Percentiles rank a stretch among this genome's conserved stretches.
phyloP scores from a whole-genome alignment of 2,329 filamentous ascomycete genomes.

The Hymenoscyphus scutula region DNA sequence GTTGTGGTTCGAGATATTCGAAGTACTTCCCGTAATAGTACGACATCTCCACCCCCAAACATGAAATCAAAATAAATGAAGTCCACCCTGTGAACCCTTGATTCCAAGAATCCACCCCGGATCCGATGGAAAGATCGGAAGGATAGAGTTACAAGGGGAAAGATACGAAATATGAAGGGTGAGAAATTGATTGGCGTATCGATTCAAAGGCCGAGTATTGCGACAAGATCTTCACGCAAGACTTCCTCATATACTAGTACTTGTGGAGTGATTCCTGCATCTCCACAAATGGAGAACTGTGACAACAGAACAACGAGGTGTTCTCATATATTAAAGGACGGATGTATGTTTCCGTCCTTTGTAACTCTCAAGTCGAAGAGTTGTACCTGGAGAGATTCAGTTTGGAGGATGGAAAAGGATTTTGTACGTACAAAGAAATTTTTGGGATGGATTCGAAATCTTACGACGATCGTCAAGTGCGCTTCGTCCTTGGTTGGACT shows the following conservation, averaged over 20 bases:
- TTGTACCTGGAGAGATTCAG: neutral
- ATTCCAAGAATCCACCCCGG: neutral
- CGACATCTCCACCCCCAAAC: neutral
- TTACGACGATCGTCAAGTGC: neutral
- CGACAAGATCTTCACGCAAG: neutral
- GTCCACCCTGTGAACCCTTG: neutral
- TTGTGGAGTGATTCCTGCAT: neutral
- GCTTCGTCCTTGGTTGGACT: neutral
- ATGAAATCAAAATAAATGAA: neutral
- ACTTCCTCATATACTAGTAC: neutral
- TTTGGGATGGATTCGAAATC: neutral
- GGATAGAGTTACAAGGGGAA: neutral
- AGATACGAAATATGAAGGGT: neutral
- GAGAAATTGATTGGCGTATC: neutral
- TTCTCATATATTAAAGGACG: neutral
- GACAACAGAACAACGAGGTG: neutral
- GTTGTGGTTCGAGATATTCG: neutral
- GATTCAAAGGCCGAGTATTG: neutral
- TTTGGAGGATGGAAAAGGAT: neutral
- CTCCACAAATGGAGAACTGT: neutral
- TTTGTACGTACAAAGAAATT: neutral
- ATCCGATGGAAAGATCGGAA: neutral
- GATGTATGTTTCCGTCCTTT: neutral
- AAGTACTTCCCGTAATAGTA: neutral
- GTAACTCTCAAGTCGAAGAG: neutral